phyloP scores from a whole-genome alignment of 1,139 yeast species.

The Magnusiomyces fungicola region DNA sequence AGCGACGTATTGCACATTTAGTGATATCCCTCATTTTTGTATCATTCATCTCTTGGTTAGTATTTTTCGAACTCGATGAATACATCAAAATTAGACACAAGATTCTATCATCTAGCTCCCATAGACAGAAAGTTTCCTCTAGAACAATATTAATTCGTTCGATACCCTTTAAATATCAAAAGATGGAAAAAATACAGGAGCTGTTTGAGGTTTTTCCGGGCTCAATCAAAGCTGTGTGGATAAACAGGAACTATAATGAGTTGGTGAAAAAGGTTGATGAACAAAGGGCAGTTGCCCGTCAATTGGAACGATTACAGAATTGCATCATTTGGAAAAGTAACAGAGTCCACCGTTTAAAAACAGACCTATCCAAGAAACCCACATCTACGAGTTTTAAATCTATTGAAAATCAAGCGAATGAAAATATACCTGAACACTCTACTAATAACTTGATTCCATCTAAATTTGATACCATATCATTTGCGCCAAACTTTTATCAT shows the following conservation, averaged over 20 bases:
- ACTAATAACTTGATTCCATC: not conserved
- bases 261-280: conserved; percentile 19
- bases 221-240: conserved; percentile 26
- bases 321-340: conserved; percentile 11
- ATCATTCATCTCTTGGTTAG: conserved; percentile 15
- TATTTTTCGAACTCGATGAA: conserved; percentile 22
- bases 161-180: conserved; percentile 18
- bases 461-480: not conserved
- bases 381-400: too few species aligned
- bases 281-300: conserved; percentile 16
- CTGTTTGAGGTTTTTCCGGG: conserved; percentile 23
- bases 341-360: conserved; percentile 5
- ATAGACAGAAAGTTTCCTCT: conserved; percentile 22
- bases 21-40: conserved; percentile 20
- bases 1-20: conserved; percentile 25
- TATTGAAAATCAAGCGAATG: not conserved
- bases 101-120: conserved; percentile 17
- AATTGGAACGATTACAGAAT: conserved; percentile 22
- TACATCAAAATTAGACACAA: conserved; percentile 24
- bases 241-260: conserved; percentile 25
- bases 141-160: conserved; percentile 26
- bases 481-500: conserved; percentile 5
- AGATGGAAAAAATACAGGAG: conserved; percentile 9
- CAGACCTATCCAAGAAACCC: too few species aligned
- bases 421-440: conserved; percentile 6